These are phyloP conservation scores for Apiotrichum sp. DNA, from an alignment of 1,284 basidiomycete genomes.

Conservation along the genomic window DNA sequence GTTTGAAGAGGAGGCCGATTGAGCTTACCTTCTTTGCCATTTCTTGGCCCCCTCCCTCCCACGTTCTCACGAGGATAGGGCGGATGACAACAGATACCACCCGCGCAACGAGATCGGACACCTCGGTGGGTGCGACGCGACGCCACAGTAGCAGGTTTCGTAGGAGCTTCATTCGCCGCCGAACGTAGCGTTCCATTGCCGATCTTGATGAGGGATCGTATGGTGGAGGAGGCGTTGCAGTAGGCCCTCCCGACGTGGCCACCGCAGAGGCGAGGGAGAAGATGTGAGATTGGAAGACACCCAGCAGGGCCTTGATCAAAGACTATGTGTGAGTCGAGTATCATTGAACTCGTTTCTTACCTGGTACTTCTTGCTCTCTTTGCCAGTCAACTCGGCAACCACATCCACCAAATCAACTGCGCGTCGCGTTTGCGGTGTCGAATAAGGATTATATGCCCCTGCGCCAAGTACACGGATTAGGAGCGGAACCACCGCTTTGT, in stretches of 20 bases:
- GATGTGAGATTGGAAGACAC: constrained; percentile 58
- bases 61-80: constrained; percentile 65
- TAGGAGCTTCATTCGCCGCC: constrained; percentile 66
- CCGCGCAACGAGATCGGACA: constrained; percentile 55
- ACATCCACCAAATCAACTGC: constrained; percentile 73
- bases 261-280: constrained; percentile 50
- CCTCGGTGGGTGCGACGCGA: constrained; percentile 60
- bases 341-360: constrained; percentile 48
- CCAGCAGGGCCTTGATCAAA: constrained; percentile 60
- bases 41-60: constrained; percentile 76
- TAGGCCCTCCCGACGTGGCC: constrained; percentile 32
- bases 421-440: constrained; percentile 58
- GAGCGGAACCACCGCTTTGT: constrained; percentile 71
- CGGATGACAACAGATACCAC: constrained; percentile 61
- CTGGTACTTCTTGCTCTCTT: constrained; percentile 58
- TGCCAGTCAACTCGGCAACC: constrained; percentile 67
- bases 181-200: constrained; percentile 64
- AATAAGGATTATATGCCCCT: constrained; percentile 77
- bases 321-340: constrained; percentile 48
- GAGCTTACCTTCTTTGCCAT: constrained; percentile 58
- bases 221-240: constrained; percentile 48
- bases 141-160: constrained; percentile 68
- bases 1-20: background rate
- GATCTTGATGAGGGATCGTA: constrained; percentile 72
- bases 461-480: constrained; percentile 63